Evolutionary conservation across 1,139 yeast genomes (phyloP).

Genomic region (Debaryomycetaceae sp.): DNA sequence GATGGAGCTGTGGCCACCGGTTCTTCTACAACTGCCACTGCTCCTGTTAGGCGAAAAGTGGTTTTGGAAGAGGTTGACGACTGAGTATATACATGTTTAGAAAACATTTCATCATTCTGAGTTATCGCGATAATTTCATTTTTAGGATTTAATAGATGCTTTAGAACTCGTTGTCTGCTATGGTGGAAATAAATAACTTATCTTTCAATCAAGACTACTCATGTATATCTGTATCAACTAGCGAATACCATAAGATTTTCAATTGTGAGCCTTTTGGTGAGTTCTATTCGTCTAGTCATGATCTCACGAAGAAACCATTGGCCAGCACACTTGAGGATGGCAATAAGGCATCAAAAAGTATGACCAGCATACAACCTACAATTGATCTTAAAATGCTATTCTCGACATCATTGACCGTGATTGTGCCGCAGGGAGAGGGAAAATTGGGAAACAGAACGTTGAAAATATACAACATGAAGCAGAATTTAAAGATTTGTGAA

Average conservation of each 20-base stretch:
- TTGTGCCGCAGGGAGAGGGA: constrained; percentile 48
- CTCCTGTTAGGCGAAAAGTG: constrained; percentile 27
- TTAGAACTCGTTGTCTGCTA: constrained; percentile 1
- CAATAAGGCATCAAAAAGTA: constrained; percentile 1
- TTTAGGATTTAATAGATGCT: neutral
- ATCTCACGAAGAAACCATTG: constrained; percentile 4
- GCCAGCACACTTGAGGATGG: constrained; percentile 2
- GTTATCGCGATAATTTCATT: neutral
- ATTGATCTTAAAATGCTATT: constrained; percentile 58
- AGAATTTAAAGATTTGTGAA: constrained; percentile 67
- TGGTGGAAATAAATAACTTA: constrained; percentile 32
- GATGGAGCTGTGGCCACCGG: constrained; percentile 12
- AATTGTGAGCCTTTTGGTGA: constrained; percentile 50
- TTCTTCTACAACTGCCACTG: constrained; percentile 9
- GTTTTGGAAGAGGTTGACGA: constrained; percentile 50
- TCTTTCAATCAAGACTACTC: constrained; percentile 45
- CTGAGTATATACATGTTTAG: constrained; percentile 9
- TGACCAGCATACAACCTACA: constrained; percentile 20
- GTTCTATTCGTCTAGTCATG: constrained; percentile 27
- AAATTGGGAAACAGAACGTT: constrained; percentile 47
- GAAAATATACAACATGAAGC: constrained; percentile 64
- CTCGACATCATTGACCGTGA: constrained; percentile 64
- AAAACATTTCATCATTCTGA: neutral
- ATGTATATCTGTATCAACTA: constrained; percentile 38
- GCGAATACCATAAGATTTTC: constrained; percentile 33